These are phyloP conservation scores for Teratosphaeria destructans DNA, from an alignment of 2,329 filamentous ascomycete species.

Conservation along the genomic window DNA sequence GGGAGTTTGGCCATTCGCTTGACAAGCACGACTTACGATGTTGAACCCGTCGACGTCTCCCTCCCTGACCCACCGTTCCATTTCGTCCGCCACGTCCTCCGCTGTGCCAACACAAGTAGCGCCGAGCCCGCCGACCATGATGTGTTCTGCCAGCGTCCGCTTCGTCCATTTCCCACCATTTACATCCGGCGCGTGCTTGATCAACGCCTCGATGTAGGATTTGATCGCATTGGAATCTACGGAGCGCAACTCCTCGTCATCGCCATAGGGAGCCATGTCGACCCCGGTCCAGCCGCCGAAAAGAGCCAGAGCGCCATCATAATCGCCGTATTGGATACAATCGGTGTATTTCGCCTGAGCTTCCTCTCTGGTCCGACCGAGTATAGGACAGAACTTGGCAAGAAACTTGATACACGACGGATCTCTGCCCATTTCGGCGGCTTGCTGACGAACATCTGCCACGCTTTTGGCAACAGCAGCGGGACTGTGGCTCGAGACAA, in stretches of 20 bases:
- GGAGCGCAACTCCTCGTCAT: conserved; percentile 52
- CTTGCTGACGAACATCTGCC: background rate
- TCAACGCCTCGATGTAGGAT: conserved; percentile 17
- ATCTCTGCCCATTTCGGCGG: conserved; percentile 44
- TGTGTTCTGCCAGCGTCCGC: conserved; percentile 55
- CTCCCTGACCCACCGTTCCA: conserved; percentile 49
- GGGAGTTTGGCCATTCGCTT: background rate
- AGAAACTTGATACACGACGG: conserved; percentile 55
- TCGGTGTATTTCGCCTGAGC: conserved; percentile 54
- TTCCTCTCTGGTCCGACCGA: conserved; percentile 56
- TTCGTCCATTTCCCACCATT: conserved; percentile 50
- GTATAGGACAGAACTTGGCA: conserved; percentile 54
- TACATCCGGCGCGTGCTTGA: conserved; percentile 28
- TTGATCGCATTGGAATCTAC: conserved; percentile 45
- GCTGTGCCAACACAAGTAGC: conserved; percentile 56
- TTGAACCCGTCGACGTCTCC: conserved; percentile 69
- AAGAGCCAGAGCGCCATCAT: conserved; percentile 57
- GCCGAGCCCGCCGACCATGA: conserved; percentile 59
- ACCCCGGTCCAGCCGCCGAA: conserved; percentile 69
- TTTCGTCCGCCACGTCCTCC: conserved; percentile 32
- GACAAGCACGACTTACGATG: conserved; percentile 34
- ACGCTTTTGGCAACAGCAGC: background rate
- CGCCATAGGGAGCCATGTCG: conserved; percentile 49
- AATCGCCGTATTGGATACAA: conserved; percentile 49
- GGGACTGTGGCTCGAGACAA: conserved; percentile 19